These are phyloP conservation scores for Epipyxis sp. DNA, from an alignment of 108 stramenopile genomes.

Conservation along the genomic window DNA sequence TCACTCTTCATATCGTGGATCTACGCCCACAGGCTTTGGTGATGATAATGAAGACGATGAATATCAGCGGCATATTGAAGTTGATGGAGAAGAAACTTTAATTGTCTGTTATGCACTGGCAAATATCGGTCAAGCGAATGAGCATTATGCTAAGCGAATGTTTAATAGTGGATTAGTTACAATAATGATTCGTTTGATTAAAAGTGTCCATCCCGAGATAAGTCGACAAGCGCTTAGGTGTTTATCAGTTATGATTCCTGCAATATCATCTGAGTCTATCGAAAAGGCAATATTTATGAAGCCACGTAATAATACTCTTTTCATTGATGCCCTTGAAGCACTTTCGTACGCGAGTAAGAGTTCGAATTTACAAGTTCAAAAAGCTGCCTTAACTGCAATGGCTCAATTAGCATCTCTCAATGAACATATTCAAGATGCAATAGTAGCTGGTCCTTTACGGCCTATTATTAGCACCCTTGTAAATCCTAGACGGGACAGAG, in stretches of 20 bases:
- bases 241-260: background rate
- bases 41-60: no score
- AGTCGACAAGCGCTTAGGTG: constrained; percentile 7
- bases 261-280: background rate
- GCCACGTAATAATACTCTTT: background rate
- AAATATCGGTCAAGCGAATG: background rate
- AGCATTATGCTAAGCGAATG: background rate
- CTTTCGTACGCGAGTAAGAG: background rate
- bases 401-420: background rate
- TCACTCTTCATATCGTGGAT: background rate
- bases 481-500: background rate
- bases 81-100: background rate
- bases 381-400: background rate
- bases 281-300: background rate
- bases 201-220: background rate
- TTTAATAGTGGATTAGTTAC: constrained; percentile 9
- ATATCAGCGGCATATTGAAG: no score
- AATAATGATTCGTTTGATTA: background rate
- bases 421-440: background rate
- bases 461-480: background rate
- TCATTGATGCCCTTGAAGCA: background rate
- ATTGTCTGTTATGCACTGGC: constrained; percentile 21
- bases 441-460: constrained; percentile 6
- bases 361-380: background rate
- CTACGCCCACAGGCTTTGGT: background rate